Percentiles rank a stretch among this genome's conserved stretches.
phyloP scores from a whole-genome alignment of 129 eudicot species.

The Logfia minima region DNA sequence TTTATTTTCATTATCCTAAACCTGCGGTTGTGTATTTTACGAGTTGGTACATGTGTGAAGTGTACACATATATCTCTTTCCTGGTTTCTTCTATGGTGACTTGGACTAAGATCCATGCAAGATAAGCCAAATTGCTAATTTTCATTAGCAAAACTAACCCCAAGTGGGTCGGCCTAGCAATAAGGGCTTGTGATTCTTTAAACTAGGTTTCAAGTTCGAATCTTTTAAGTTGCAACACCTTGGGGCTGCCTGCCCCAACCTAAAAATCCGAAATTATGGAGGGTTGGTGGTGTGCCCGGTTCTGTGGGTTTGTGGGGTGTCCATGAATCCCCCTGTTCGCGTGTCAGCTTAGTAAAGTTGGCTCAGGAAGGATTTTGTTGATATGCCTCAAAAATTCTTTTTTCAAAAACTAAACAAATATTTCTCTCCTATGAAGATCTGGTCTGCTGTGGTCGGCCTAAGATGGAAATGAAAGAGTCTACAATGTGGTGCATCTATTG shows the following conservation, averaged over 20 bases:
- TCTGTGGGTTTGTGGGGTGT: background rate
- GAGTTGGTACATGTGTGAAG: slow-evolving; percentile 18
- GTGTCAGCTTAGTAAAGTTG: background rate
- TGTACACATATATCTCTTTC: background rate
- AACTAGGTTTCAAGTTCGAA: background rate
- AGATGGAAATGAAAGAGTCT: background rate
- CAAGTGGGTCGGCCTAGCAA: background rate
- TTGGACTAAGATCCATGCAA: background rate
- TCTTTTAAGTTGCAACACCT: background rate
- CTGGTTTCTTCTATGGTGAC: slow-evolving; percentile 13
- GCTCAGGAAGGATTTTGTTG: too few species aligned
- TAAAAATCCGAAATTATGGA: background rate
- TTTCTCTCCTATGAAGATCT: background rate
- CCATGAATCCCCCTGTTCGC: background rate
- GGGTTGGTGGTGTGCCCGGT: background rate
- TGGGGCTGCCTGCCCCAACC: background rate
- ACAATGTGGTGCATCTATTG: slow-evolving; percentile 3
- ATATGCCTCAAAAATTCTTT: too few species aligned
- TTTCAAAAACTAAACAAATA: background rate
- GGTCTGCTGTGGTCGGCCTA: background rate
- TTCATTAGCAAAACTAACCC: background rate
- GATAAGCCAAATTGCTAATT: slow-evolving; percentile 20
- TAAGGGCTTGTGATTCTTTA: background rate
- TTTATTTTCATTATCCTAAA: slow-evolving; percentile 9
- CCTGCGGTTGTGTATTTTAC: slow-evolving; percentile 17